Evolutionary conservation across 305 asterid species (phyloP).

Genomic region (Ilex paraguariensis): DNA sequence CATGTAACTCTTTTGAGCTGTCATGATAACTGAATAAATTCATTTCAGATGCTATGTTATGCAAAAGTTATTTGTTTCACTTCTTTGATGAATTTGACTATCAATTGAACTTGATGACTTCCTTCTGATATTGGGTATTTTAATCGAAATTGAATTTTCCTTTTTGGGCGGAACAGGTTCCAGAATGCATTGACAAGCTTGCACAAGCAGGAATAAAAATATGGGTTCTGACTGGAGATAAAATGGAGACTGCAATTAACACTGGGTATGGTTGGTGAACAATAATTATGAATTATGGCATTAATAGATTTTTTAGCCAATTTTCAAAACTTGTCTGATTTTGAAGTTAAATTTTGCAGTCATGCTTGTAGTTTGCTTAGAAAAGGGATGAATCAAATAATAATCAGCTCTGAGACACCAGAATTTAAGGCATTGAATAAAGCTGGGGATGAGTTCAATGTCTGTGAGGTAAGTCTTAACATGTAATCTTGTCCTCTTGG

Average conservation of each 20-base stretch:
- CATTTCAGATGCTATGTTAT: too few species aligned
- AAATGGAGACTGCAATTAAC: conserved; percentile 98
- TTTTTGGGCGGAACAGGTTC: conserved; percentile 40
- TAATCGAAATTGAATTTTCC: too few species aligned
- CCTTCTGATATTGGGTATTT: too few species aligned
- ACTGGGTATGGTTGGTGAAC: conserved; percentile 59
- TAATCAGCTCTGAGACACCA: conserved; percentile 45
- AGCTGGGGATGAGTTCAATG: conserved; percentile 27
- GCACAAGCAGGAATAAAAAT: conserved; percentile 95
- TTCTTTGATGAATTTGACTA: too few species aligned
- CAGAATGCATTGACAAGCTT: conserved; percentile 95
- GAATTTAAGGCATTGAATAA: conserved; percentile 57
- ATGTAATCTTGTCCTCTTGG: too few species aligned
- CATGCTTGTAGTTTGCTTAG: conserved; percentile 76
- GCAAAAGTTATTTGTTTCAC: too few species aligned
- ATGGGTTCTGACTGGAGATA: conserved; percentile 98
- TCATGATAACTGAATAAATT: too few species aligned
- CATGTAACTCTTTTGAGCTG: too few species aligned
- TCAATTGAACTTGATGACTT: too few species aligned
- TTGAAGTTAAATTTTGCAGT: conserved; percentile 23
- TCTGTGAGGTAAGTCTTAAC: too few species aligned
- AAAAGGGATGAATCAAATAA: conserved; percentile 78
- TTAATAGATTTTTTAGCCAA: too few species aligned
- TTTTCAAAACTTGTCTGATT: too few species aligned
- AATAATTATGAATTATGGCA: background rate